These are phyloP conservation scores for Dictyostelium firmibasis DNA, from an alignment of 78 protist genomes.

Conservation along the genomic window DNA sequence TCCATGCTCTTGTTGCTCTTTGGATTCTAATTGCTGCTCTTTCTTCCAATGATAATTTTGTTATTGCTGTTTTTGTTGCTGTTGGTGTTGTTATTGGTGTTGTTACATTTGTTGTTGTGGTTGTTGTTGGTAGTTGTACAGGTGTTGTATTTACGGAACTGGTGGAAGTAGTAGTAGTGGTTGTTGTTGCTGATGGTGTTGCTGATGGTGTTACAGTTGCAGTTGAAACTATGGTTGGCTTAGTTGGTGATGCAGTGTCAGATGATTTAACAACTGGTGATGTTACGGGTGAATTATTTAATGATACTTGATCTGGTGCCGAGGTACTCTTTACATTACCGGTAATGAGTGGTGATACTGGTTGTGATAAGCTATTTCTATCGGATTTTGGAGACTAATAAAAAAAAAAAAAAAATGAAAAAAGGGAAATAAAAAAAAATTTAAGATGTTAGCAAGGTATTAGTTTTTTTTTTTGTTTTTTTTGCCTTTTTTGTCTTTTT, in stretches of 20 bases:
- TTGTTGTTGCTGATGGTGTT: background rate
- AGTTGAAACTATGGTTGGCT: background rate
- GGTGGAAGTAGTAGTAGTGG: background rate
- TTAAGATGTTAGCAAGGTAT: background rate
- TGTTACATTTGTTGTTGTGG: background rate
- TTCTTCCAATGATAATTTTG: conserved; percentile 19
- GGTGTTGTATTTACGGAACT: background rate
- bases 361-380: conserved; percentile 15
- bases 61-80: background rate
- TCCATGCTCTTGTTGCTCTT: conserved; percentile 72
- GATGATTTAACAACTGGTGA: background rate
- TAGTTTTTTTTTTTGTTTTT: background rate
- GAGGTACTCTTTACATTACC: background rate
- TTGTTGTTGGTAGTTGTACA: background rate
- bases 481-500: too few relatives aligned
- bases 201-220: background rate
- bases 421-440: background rate
- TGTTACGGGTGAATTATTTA: background rate
- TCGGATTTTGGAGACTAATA: conserved; percentile 1
- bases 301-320: background rate
- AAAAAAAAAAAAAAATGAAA: background rate
- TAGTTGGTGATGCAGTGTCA: background rate
- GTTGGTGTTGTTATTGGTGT: background rate
- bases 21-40: conserved; percentile 77
- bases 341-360: background rate